Evolutionary conservation across 495 filamentous ascomycete species (phyloP), one percentile per base, ranked within the genome.

Genomic region (Poronia punctata): DNA sequence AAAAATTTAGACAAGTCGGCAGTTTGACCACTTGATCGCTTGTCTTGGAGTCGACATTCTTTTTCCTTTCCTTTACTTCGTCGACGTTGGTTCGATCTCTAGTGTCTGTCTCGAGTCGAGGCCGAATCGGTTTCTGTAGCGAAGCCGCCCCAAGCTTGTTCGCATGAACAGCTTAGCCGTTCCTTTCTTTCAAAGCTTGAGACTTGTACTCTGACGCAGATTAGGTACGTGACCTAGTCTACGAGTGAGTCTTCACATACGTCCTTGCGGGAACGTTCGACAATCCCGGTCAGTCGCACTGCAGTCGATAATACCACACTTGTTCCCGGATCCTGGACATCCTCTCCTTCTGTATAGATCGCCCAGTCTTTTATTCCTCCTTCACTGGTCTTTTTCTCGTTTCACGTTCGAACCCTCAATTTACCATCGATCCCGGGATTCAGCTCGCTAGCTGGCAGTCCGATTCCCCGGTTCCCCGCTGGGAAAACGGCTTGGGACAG

Each of bases 111-210:
- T 10, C n/a, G 39, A 8, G 22, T 22, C 46, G 17, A 12, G 11
- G 29, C 47, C 46, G 46, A 46, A 45, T 47, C 35, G 16, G 12
- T 29, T 32, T 23, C 26, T 38, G 23, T 38, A 21, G n/a, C 23
- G 10, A 23, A 34, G 55, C 48, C 43, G 46, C 52, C 46, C 40
- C 35, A 41, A 32, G 16, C 35, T 33, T 41, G 35, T 39, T 35
- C 49, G 52, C 55, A 55, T 55, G 49, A 54, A 55, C 46, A 33
- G 32, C 38, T 45, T 49, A 27, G 11, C 42, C 25, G 25, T 35
- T 12, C 15, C 33, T 38, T 10, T 7, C 23, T 7, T 44, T 24
- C 16, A n/a, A 19, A 30, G 37, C 7, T 5, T 37, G 24, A 22
- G 24, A n/a, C n/a, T n/a, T n/a, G n/a, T n/a, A n/a, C n/a, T n/a